phyloP scores from a whole-genome alignment of 169 alveolate genomes.

The Eimeria necatrix region DNA sequence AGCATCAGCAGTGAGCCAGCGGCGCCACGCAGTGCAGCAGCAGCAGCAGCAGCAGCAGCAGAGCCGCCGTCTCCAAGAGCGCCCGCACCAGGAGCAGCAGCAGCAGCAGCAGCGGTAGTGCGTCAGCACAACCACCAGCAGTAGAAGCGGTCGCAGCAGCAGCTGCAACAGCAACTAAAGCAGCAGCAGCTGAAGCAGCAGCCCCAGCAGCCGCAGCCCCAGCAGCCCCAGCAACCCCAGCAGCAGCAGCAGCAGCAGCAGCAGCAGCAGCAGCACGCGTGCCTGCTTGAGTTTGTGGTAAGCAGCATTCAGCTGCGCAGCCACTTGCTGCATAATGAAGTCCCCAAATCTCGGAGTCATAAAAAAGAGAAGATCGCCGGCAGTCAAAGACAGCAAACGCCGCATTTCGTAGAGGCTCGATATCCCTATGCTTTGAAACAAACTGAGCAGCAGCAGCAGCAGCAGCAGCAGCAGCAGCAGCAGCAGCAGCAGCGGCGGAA shows the following conservation, averaged over 20 bases:
- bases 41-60: too few species aligned
- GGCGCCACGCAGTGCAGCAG: too few species aligned
- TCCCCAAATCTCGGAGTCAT: conserved; percentile 86
- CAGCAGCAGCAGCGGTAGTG: too few species aligned
- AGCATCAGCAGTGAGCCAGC: too few species aligned
- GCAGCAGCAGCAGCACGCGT: neutral
- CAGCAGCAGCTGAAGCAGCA: neutral
- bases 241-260: too few species aligned
- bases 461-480: neutral
- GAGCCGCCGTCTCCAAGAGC: too few species aligned
- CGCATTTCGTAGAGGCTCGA: conserved; percentile 57
- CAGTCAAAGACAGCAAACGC: conserved; percentile 63
- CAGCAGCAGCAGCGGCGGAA: neutral
- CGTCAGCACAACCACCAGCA: neutral
- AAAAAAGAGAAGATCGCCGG: conserved; percentile 84
- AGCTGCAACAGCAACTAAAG: neutral
- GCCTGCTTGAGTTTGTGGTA: conserved; percentile 45
- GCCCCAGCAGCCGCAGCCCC: too few species aligned
- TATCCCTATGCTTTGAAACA: conserved; percentile 43
- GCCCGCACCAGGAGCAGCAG: too few species aligned
- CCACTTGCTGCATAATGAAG: conserved; percentile 82
- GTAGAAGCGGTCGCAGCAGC: neutral
- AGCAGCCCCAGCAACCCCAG: too few species aligned
- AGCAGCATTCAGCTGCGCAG: conserved; percentile 83
- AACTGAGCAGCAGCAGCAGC: neutral